Base-by-base conservation (phyloP, 345 rosid species). In the Syzygium jambos region DNA sequence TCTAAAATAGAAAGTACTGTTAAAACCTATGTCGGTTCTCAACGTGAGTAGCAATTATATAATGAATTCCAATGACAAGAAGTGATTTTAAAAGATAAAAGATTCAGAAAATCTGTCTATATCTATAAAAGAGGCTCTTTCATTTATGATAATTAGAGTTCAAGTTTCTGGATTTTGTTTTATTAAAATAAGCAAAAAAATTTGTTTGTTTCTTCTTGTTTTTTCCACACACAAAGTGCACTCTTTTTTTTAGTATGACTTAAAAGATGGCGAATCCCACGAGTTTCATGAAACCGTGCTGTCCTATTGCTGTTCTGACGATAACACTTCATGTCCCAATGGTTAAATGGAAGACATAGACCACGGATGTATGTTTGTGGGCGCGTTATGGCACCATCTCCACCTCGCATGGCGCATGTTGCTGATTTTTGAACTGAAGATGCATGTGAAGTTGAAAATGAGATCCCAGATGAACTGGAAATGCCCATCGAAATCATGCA, bases 401-500 rank as follows among this genome's bases (percentile, higher is more conserved):
- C 82, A 19, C 49, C 82, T 9, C 82, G 21, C 49, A 38, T 21
- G 82, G 82, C 11, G 30, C 4, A 49, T 19, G 38, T 3, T 38
- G 27, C 82, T 22, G 82, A 5, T 73, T 73, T 73, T 73, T 22
- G 43, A 73, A 34, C 49, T 11, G 80, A 2, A 38, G 41, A 21
- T 11, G 82, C 82, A 11, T 21, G 27, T 73, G 49, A 73, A 73
- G 82, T 10, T 38, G 27, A 27, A 46, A n/a, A 41, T 41, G 25
- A 21, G 84, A 19, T 25, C 52, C 41, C 84, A 9, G 27, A 78
- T 78, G 94, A 97, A 87, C 94, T 98, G 1, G 98, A 98, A 46
- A 85, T 94, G 84, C 91, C 95, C 85, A 84, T 94, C 85, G 94
- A 97, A 85, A 95, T 96, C 53, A 92, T 95, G 51, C 93, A 98